A percentile compares a stretch with the other conserved stretches of the same genome.
These are phyloP conservation scores for Aspergillus ellipticus DNA, from an alignment of 495 filamentous ascomycete species.

Conservation along the genomic window DNA sequence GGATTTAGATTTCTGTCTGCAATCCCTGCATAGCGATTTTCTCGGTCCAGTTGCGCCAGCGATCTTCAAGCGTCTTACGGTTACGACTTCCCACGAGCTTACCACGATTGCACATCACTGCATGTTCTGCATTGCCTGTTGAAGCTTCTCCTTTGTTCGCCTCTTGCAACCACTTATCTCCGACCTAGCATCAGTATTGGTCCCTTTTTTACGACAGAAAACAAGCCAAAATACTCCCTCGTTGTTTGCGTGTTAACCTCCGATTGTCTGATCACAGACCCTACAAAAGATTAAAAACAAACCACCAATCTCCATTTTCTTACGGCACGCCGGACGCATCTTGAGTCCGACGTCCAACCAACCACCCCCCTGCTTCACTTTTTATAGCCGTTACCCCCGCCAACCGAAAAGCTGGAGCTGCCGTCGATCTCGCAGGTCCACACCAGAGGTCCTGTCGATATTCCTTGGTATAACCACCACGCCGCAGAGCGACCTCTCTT, in stretches of 20 bases:
- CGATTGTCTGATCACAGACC: constrained; percentile 9
- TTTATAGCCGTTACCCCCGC: constrained; percentile 40
- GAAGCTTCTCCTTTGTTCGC: constrained; percentile 23
- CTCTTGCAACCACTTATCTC: constrained; percentile 14
- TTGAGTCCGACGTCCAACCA: constrained; percentile 24
- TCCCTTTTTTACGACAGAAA: background rate
- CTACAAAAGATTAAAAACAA: constrained; percentile 7
- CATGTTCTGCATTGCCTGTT: constrained; percentile 29
- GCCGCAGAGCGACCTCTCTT: constrained; percentile 64
- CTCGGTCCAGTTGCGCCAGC: constrained; percentile 18
- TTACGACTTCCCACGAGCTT: constrained; percentile 36
- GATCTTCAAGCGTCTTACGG: constrained; percentile 26
- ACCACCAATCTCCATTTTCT: constrained; percentile 16
- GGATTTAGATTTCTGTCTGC: constrained; percentile 20
- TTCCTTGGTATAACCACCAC: constrained; percentile 71
- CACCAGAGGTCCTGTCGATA: constrained; percentile 80
- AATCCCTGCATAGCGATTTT: constrained; percentile 19
- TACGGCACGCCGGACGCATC: constrained; percentile 24
- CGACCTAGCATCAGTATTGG: constrained; percentile 21
- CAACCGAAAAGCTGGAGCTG: constrained; percentile 98
- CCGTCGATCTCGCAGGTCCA: constrained; percentile 88
- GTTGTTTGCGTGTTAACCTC: constrained; percentile 8
- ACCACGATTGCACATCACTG: constrained; percentile 35
- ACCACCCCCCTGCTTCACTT: constrained; percentile 17
- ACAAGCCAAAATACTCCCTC: background rate